phyloP scores from a whole-genome alignment of 305 asterid genomes.

The Euphrasia arctica region DNA sequence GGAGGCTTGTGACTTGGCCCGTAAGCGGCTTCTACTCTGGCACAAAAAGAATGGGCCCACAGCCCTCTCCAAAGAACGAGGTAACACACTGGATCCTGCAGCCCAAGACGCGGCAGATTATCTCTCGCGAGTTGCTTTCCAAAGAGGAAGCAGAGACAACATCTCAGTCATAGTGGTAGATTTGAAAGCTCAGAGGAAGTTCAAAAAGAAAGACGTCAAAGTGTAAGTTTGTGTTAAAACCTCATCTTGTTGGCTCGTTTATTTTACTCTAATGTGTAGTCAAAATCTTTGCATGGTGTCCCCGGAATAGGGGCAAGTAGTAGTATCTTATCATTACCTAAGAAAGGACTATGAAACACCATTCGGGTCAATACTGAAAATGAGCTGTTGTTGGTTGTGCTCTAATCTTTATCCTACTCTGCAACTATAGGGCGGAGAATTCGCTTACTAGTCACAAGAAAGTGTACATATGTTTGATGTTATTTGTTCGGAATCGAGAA shows the following conservation, averaged over 20 bases:
- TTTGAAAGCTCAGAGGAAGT: conserved; percentile 73
- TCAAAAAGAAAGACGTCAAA: conserved; percentile 51
- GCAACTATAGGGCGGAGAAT: too few species aligned
- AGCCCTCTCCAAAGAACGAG: conserved; percentile 47
- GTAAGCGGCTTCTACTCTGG: conserved; percentile 68
- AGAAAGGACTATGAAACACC: background rate
- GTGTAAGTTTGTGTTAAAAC: background rate
- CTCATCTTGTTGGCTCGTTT: conserved; percentile 3
- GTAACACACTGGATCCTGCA: conserved; percentile 53
- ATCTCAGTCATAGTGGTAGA: conserved; percentile 84
- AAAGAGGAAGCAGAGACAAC: conserved; percentile 80
- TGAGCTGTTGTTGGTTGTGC: background rate
- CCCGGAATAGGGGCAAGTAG: background rate
- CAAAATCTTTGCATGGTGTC: background rate
- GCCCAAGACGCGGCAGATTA: conserved; percentile 86
- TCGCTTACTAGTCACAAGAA: too few species aligned
- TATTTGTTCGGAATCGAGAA: too few species aligned
- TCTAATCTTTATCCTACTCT: too few species aligned
- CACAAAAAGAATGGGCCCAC: conserved; percentile 69
- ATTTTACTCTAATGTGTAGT: background rate
- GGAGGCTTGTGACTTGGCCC: conserved; percentile 80
- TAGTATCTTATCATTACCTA: background rate
- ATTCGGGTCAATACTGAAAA: background rate
- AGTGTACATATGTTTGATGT: too few species aligned
- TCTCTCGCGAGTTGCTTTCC: conserved; percentile 65